Percentiles rank a stretch among this genome's conserved stretches.
These are phyloP conservation scores for Russula dissimulans DNA, from an alignment of 768 basidiomycete species.

Conservation along the genomic window DNA sequence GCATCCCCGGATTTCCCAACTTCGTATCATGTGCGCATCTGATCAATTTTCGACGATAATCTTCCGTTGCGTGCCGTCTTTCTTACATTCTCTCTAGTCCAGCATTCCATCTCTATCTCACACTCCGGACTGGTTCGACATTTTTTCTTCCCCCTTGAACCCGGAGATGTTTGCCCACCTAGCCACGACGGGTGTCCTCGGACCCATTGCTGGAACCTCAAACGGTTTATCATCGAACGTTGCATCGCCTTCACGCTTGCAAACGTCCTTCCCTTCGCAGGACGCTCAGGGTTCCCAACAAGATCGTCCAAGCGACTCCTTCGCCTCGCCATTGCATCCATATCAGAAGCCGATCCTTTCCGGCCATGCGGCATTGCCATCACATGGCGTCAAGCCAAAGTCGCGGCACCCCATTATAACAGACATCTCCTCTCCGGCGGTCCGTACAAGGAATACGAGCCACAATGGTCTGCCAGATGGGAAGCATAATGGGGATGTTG, in stretches of 20 bases:
- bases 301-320: neutral
- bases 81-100: slow-evolving; percentile 21
- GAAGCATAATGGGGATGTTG: neutral
- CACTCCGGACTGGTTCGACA: slow-evolving; percentile 42
- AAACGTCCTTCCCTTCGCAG: neutral
- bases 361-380: neutral
- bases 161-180: slow-evolving; percentile 53
- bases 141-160: slow-evolving; percentile 56
- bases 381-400: neutral
- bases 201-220: slow-evolving; percentile 29
- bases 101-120: slow-evolving; percentile 21
- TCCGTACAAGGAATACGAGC: neutral
- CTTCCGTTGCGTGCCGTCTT: neutral
- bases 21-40: slow-evolving; percentile 15
- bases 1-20: slow-evolving; percentile 19
- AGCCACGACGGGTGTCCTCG: slow-evolving; percentile 49
- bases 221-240: slow-evolving; percentile 34
- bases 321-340: neutral
- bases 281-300: slow-evolving; percentile 2
- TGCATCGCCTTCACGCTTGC: slow-evolving; percentile 21
- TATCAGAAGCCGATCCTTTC: neutral
- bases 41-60: neutral
- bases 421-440: neutral
- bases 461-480: neutral
- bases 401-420: neutral